phyloP scores from a whole-genome alignment of 23 red algal genomes.

The Gracilariopsis chorda region DNA sequence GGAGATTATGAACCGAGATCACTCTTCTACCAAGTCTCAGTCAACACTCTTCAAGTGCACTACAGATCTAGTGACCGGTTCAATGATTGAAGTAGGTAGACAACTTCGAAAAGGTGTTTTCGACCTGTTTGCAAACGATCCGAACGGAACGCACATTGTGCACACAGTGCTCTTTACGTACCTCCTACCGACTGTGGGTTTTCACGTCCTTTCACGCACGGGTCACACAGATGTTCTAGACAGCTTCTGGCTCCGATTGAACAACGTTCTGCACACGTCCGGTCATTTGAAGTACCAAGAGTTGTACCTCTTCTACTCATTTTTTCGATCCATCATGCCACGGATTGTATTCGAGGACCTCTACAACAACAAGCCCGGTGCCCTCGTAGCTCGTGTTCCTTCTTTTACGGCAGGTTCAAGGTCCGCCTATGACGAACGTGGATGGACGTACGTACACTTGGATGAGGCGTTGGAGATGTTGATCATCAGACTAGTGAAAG shows the following conservation, averaged over 20 bases:
- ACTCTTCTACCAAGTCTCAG: neutral
- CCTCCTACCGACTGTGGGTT: neutral
- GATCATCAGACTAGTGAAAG: neutral
- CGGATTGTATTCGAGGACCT: neutral
- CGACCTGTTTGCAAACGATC: neutral
- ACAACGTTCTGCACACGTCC: neutral
- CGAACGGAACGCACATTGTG: neutral
- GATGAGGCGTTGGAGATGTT: slow-evolving; percentile 10
- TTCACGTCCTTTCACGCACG: neutral
- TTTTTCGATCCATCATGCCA: neutral
- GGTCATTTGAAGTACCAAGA: slow-evolving; percentile 15
- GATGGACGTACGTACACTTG: neutral
- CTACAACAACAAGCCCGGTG: slow-evolving; percentile 5
- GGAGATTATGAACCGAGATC: neutral
- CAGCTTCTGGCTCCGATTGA: slow-evolving; percentile 6
- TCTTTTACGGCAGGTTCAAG: neutral
- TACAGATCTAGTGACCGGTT: neutral
- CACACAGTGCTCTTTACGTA: neutral
- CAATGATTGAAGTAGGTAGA: neutral
- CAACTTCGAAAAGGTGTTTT: neutral
- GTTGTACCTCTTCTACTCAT: neutral
- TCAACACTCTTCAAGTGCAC: neutral
- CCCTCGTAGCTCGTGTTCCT: neutral
- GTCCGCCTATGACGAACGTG: neutral
- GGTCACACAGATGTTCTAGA: slow-evolving; percentile 1